Evolutionary conservation across 2,329 filamentous ascomycete species (phyloP).

Genomic region (Aspergillus aculeatus): DNA sequence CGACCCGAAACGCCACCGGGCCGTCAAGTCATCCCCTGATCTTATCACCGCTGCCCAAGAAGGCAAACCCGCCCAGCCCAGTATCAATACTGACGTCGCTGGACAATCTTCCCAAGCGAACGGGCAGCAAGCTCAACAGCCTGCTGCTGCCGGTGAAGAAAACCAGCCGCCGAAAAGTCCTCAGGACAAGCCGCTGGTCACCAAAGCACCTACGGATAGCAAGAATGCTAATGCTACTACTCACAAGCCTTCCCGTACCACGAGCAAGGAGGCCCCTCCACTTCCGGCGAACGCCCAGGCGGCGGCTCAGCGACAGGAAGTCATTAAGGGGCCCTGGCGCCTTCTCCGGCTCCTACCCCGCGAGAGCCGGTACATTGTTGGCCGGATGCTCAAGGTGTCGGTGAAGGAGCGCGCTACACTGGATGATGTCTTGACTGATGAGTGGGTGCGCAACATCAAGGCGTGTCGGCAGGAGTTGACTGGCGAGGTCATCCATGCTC

Average conservation of each 20-base stretch:
- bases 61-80: constrained; percentile 22
- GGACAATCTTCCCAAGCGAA: constrained; percentile 13
- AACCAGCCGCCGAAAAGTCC: constrained; percentile 25
- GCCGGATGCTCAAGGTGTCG: constrained; percentile 87
- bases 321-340: constrained; percentile 90
- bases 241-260: constrained; percentile 33
- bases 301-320: constrained; percentile 56
- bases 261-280: constrained; percentile 42
- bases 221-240: constrained; percentile 14
- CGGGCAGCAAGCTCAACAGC: constrained; percentile 17
- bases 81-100: constrained; percentile 14
- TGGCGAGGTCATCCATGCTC: constrained; percentile 68
- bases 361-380: constrained; percentile 85
- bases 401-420: constrained; percentile 80
- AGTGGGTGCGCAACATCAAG: constrained; percentile 81
- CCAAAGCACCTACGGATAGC: constrained; percentile 17
- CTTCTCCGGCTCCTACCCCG: constrained; percentile 82
- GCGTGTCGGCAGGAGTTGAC: constrained; percentile 79
- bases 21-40: constrained; percentile 37
- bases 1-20: constrained; percentile 35
- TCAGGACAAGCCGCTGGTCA: constrained; percentile 28
- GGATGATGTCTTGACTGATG: constrained; percentile 80
- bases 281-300: constrained; percentile 29
- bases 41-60: constrained; percentile 30
- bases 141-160: constrained; percentile 25